Percentiles rank a stretch among this genome's conserved stretches.
Evolutionary conservation across 208 protist species (phyloP).

Genomic region (Naegleria gruberi): DNA sequence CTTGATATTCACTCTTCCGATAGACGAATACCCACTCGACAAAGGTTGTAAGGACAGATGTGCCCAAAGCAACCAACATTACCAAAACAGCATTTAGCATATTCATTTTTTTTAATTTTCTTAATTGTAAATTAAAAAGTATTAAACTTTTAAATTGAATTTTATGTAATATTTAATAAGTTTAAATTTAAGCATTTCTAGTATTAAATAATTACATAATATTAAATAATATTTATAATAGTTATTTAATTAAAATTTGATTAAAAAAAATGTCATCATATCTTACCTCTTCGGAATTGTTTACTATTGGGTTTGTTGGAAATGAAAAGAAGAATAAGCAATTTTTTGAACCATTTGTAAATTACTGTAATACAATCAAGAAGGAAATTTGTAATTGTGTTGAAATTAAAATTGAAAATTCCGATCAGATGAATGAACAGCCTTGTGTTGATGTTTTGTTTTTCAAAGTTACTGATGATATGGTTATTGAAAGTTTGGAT

Average conservation of each 20-base stretch:
- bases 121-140: too few relatives aligned
- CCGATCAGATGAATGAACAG: not conserved
- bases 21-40: not conserved
- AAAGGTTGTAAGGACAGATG: not conserved
- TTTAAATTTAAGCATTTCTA: too few relatives aligned
- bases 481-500: not conserved
- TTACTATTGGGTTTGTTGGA: not conserved
- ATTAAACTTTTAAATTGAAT: too few relatives aligned
- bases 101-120: not conserved
- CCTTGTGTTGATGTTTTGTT: not conserved
- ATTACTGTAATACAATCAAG: not conserved
- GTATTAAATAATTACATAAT: too few relatives aligned
- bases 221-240: too few relatives aligned
- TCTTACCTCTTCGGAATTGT: too few relatives aligned
- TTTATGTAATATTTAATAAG: too few relatives aligned
- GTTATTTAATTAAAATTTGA: too few relatives aligned
- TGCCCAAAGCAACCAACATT: not conserved
- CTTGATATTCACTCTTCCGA: not conserved
- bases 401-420: not conserved
- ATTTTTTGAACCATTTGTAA: constrained; percentile 6
- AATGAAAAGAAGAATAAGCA: constrained; percentile 4
- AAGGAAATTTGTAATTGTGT: not conserved
- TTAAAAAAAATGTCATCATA: too few relatives aligned
- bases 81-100: not conserved
- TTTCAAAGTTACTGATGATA: not conserved